A percentile compares a stretch with the other conserved stretches of the same genome.
Conservation (phyloP, 2,329 filamentous ascomycete species). For the Nannizziopsis arthrosporioides region DNA sequence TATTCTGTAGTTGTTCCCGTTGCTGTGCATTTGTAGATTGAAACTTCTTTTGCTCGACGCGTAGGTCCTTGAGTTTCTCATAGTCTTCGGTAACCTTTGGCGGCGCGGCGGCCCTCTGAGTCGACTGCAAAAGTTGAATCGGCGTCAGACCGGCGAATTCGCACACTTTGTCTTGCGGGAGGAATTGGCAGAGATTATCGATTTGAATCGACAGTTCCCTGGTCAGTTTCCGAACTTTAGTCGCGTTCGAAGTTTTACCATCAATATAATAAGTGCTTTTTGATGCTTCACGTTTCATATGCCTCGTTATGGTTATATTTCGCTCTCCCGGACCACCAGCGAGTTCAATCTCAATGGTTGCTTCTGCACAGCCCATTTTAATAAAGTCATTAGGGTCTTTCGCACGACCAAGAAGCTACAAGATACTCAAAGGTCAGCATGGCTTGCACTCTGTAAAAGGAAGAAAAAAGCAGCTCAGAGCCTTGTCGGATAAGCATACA, state of each 20-base stretch:
- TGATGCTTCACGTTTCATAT: slow-evolving; percentile 72
- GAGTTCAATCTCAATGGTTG: slow-evolving; percentile 82
- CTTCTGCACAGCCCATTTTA: slow-evolving; percentile 70
- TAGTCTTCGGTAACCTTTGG: slow-evolving; percentile 72
- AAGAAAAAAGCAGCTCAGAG: not conserved
- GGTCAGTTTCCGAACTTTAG: slow-evolving; percentile 56
- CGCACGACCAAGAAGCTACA: slow-evolving; percentile 66
- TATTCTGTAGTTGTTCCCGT: slow-evolving; percentile 50
- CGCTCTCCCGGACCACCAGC: slow-evolving; percentile 41
- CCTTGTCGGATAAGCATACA: slow-evolving; percentile 26
- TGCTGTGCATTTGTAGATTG: slow-evolving; percentile 49
- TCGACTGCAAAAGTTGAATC: slow-evolving; percentile 70
- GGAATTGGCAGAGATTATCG: slow-evolving; percentile 93
- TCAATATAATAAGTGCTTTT: slow-evolving; percentile 69
- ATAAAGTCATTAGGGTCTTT: slow-evolving; percentile 81
- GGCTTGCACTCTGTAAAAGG: not conserved
- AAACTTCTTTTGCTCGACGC: slow-evolving; percentile 55
- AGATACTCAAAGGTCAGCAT: not conserved
- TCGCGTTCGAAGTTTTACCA: slow-evolving; percentile 48
- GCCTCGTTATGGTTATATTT: slow-evolving; percentile 65
- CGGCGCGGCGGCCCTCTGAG: slow-evolving; percentile 75
- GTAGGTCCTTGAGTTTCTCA: slow-evolving; percentile 56
- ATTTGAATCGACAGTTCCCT: slow-evolving; percentile 76
- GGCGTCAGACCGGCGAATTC: slow-evolving; percentile 81
- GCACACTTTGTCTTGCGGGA: slow-evolving; percentile 89